A percentile compares a stretch with the other conserved stretches of the same genome.
These are phyloP conservation scores for Tirmania nivea DNA, from an alignment of 495 filamentous ascomycete species.

Conservation along the genomic window DNA sequence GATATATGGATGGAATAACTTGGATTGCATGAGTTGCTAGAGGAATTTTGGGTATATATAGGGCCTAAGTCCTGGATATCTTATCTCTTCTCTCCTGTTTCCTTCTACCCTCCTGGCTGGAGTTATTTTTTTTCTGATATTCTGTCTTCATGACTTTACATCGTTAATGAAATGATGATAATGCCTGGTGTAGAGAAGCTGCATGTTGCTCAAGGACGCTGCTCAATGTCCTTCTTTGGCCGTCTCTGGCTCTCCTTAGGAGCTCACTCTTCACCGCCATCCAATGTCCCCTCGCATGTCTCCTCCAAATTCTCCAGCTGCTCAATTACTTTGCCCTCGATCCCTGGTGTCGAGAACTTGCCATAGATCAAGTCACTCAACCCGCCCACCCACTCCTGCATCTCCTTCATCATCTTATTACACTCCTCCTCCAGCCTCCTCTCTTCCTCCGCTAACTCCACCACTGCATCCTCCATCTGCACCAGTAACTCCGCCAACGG, in stretches of 20 bases:
- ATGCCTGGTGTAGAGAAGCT: constrained; percentile 13
- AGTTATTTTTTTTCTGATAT: constrained; percentile 9
- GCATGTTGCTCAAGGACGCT: background rate
- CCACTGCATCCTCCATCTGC: constrained; percentile 43
- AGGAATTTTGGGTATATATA: too few relatives aligned
- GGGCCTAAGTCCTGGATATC: too few relatives aligned
- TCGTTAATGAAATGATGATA: background rate
- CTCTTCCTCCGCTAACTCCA: constrained; percentile 44
- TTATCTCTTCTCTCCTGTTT: background rate
- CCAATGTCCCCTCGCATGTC: constrained; percentile 29
- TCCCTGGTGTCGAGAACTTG: constrained; percentile 38
- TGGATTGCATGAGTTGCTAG: too few relatives aligned
- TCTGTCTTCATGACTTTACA: background rate
- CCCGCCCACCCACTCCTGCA: constrained; percentile 41
- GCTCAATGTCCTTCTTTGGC: background rate
- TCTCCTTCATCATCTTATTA: constrained; percentile 33
- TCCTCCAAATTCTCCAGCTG: constrained; percentile 41
- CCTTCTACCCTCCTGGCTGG: constrained; percentile 8
- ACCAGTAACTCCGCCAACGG: constrained; percentile 40
- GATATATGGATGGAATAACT: too few relatives aligned
- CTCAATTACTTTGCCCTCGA: constrained; percentile 37
- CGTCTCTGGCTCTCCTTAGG: background rate
- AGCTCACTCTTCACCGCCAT: background rate
- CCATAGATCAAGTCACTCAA: constrained; percentile 73
- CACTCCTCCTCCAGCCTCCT: constrained; percentile 41